A percentile compares a stretch with the other conserved stretches of the same genome.
Conservation (phyloP, 2,329 filamentous ascomycete genomes). For the Gyromitra esculenta region DNA sequence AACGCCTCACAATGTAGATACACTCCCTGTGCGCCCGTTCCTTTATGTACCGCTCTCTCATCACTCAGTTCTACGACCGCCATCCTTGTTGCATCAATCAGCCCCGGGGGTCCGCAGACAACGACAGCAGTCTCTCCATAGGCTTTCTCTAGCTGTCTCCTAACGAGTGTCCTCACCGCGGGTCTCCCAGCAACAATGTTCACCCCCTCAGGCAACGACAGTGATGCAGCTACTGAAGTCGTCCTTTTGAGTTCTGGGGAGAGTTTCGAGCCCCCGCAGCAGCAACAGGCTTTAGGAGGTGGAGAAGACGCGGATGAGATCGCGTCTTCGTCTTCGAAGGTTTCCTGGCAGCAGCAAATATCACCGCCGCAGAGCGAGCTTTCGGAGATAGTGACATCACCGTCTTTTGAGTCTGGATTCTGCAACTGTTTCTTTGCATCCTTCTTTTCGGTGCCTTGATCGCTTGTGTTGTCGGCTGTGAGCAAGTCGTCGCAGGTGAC, state of each 20-base stretch:
- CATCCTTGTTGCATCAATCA: conserved; percentile 68
- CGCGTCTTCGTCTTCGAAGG: conserved; percentile 62
- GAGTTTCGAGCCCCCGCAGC: conserved; percentile 59
- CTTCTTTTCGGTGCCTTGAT: not conserved
- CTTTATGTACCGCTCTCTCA: conserved; percentile 74
- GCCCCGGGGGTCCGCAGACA: conserved; percentile 69
- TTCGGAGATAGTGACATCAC: not conserved
- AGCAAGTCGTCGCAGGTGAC: conserved; percentile 59
- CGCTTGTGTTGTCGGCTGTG: conserved; percentile 52
- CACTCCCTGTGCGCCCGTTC: conserved; percentile 70
- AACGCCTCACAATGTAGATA: conserved; percentile 51
- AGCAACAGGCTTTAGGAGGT: conserved; percentile 57
- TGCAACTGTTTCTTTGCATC: conserved; percentile 3
- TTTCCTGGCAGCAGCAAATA: conserved; percentile 64
- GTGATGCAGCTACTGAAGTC: conserved; percentile 47
- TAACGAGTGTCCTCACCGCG: conserved; percentile 65
- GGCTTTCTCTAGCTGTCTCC: conserved; percentile 68
- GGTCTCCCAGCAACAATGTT: conserved; percentile 66
- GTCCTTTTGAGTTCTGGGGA: conserved; percentile 10
- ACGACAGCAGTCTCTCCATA: conserved; percentile 71
- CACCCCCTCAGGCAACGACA: conserved; percentile 56
- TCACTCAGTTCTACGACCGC: conserved; percentile 69
- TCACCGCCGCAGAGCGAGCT: conserved; percentile 55
- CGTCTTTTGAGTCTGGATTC: not conserved
- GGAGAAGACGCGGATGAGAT: conserved; percentile 57